These are phyloP conservation scores for Pyropia haitanensis DNA, from an alignment of 23 red algal species.

Conservation along the genomic window DNA sequence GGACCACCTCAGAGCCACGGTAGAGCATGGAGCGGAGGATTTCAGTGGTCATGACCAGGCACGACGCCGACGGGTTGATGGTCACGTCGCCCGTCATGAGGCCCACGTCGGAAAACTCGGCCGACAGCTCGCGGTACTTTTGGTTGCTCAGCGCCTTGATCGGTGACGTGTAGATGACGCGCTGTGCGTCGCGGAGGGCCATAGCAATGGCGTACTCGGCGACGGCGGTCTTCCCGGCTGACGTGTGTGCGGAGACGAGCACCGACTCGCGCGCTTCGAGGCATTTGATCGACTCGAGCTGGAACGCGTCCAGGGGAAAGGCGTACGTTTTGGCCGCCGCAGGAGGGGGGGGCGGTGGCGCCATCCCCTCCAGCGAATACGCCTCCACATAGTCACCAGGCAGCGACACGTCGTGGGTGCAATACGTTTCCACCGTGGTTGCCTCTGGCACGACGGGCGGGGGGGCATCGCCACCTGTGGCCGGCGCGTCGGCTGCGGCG, in stretches of 20 bases:
- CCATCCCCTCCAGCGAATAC: constrained; percentile 32
- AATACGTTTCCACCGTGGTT: constrained; percentile 28
- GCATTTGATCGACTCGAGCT: constrained; percentile 61
- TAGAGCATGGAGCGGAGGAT: constrained; percentile 97
- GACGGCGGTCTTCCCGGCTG: constrained; percentile 92
- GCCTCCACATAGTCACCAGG: constrained; percentile 34
- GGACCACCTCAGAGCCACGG: constrained; percentile 80
- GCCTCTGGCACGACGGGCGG: too few species aligned
- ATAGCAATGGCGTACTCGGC: constrained; percentile 98
- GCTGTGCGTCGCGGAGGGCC: constrained; percentile 52
- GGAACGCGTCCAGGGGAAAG: constrained; percentile 89
- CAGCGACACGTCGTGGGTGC: constrained; percentile 77
- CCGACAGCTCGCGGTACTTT: constrained; percentile 88
- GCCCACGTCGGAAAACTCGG: constrained; percentile 86
- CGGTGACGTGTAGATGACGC: constrained; percentile 96
- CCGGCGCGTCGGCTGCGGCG: too few species aligned
- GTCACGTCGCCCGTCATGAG: constrained; percentile 98
- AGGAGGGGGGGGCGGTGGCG: not conserved
- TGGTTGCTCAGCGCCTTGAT: constrained; percentile 99
- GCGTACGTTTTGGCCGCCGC: constrained; percentile 49
- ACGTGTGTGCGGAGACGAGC: constrained; percentile 92
- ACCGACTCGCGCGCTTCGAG: constrained; percentile 83
- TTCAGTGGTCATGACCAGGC: constrained; percentile 99
- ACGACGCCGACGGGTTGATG: constrained; percentile 79
- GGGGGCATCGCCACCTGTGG: too few species aligned